A percentile compares a stretch with the other conserved stretches of the same genome.
Conservation (phyloP, 2,329 filamentous ascomycete genomes). For the Dryadomyces quercus-mongolicae region DNA sequence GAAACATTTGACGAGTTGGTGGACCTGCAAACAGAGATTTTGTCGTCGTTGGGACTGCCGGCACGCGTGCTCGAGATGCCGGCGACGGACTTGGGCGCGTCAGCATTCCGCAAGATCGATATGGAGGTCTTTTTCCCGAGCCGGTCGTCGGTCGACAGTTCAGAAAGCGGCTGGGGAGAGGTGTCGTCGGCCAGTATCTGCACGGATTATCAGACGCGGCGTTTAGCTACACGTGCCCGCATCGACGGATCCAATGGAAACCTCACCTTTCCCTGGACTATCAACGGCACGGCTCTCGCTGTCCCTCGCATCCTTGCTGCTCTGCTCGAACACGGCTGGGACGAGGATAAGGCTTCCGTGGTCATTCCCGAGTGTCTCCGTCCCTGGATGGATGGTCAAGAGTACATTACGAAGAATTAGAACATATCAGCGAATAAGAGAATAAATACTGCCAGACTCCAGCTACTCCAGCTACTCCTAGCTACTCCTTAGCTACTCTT, state of each 20-base stretch:
- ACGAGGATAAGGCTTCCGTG: constrained; percentile 55
- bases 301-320: constrained; percentile 83
- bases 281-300: constrained; percentile 89
- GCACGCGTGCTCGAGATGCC: constrained; percentile 94
- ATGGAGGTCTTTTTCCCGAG: constrained; percentile 93
- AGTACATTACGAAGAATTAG: constrained; percentile 22
- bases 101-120: constrained; percentile 75
- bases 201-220: constrained; percentile 84
- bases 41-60: constrained; percentile 63
- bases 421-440: too few relatives aligned
- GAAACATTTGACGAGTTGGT: constrained; percentile 75
- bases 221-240: constrained; percentile 65
- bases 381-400: constrained; percentile 71
- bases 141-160: constrained; percentile 23
- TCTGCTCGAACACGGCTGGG: constrained; percentile 83
- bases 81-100: constrained; percentile 74
- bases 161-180: constrained; percentile 74
- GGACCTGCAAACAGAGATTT: constrained; percentile 73
- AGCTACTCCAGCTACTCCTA: too few relatives aligned
- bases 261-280: constrained; percentile 71
- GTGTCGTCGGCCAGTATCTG: constrained; percentile 85
- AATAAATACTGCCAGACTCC: too few relatives aligned
- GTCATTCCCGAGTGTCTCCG: constrained; percentile 66
- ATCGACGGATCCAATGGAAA: constrained; percentile 23
- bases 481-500: too few relatives aligned